These are phyloP conservation scores for Fremontodendron californicum DNA, from an alignment of 345 rosid genomes.

Conservation along the genomic window DNA sequence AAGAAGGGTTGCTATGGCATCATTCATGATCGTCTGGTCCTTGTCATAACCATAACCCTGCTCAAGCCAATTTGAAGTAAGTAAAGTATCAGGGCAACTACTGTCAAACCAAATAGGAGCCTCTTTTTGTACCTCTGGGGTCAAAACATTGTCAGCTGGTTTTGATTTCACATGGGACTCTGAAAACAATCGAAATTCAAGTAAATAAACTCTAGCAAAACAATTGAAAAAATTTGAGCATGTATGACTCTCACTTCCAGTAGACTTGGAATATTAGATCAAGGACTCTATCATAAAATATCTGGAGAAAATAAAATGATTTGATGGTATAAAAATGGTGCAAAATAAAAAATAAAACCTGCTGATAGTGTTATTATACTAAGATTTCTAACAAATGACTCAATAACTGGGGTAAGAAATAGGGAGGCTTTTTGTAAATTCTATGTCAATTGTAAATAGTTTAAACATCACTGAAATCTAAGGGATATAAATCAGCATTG, in stretches of 20 bases:
- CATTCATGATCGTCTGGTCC: slow-evolving; percentile 51
- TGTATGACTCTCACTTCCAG: background rate
- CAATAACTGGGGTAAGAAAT: background rate
- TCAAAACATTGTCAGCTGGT: slow-evolving; percentile 32
- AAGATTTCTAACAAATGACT: background rate
- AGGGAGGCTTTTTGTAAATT: background rate
- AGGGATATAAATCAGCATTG: background rate
- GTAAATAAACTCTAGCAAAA: background rate
- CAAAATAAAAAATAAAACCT: background rate
- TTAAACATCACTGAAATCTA: background rate
- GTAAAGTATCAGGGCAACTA: slow-evolving; percentile 57
- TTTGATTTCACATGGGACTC: slow-evolving; percentile 45
- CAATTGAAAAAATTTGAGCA: background rate
- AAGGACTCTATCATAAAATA: background rate
- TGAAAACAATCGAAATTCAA: slow-evolving; percentile 21
- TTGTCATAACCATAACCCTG: slow-evolving; percentile 47
- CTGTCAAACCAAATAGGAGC: slow-evolving; percentile 27
- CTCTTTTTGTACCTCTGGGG: slow-evolving; percentile 36
- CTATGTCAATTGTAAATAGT: background rate
- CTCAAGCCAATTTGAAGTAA: slow-evolving; percentile 74
- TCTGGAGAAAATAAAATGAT: background rate
- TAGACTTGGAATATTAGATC: background rate
- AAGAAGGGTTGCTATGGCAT: slow-evolving; percentile 62
- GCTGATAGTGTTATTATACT: background rate
- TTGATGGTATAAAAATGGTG: background rate